Evolutionary conservation across 2,329 filamentous ascomycete species (phyloP), one percentile per base, ranked within the genome.

Genomic region (Dactylellina sp.): DNA sequence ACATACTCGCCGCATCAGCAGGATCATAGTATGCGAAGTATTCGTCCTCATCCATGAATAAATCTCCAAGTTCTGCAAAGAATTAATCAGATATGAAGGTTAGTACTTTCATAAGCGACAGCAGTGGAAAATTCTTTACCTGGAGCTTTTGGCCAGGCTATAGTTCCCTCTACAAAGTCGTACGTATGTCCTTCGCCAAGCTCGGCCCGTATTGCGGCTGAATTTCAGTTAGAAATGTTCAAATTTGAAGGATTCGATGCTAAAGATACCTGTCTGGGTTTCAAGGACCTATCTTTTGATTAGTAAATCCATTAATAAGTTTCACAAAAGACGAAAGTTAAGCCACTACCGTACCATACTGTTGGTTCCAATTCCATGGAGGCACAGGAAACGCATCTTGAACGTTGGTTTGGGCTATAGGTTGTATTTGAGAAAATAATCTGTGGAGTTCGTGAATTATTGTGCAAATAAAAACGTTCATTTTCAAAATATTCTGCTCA

Each of bases 21-120:
- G 64, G 64, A 44, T 70, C 64, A 22, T 53, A 70, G 46, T 70
- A 70, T n/a, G 55, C 56, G 12, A 70, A 70, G 39, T 70, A 70
- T 9, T 70, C 47, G 20, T 61, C 64, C 2, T 70, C 56, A 18
- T 70, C 55, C 5, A 55, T 61, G n/a, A 61, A 70, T 11, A 70
- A 5, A 20, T 20, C 16, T 12, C 64, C 63, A 25, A 68, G 55
- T 9, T 68, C 63, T 68, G n/a, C 7, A 56, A 32, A 25, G 7
- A 35, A 35, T 16, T 16, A 25, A n/a, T 39, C 20, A 12, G 18
- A 47, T 32, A 28, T 32, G 20, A 20, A 49, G 14, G 16, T 9
- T 32, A 32, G 28, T 32, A 32, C 28, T 4, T 32, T n/a, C n/a
- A n/a, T 32, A 9, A 9, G 9, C 28, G 28, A 32, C 4, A 32